Percentiles rank a stretch among this genome's conserved stretches.
These are phyloP conservation scores for Stropharia rugosoannulata DNA, from an alignment of 768 basidiomycete species.

Conservation along the genomic window DNA sequence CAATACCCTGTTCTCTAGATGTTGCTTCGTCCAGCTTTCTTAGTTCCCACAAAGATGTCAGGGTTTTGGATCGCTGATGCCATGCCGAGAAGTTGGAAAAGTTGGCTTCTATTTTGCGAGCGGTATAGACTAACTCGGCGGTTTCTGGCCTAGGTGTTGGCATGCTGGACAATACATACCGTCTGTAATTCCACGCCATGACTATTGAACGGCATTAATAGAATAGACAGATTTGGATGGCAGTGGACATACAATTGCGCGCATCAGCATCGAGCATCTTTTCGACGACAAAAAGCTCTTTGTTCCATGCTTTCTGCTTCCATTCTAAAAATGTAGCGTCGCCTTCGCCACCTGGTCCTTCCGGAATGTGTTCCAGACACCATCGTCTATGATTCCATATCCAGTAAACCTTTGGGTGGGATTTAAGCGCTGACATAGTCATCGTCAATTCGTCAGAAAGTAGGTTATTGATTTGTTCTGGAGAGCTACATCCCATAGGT, in stretches of 20 bases:
- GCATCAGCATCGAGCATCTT: slow-evolving; percentile 90
- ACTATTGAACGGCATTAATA: slow-evolving; percentile 46
- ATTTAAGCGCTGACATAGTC: slow-evolving; percentile 78
- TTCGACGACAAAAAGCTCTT: slow-evolving; percentile 85
- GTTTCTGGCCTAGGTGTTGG: slow-evolving; percentile 52
- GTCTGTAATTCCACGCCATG: slow-evolving; percentile 92
- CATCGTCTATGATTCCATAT: slow-evolving; percentile 98
- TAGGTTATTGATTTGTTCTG: slow-evolving; percentile 58
- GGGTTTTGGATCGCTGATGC: slow-evolving; percentile 92
- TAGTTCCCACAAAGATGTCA: slow-evolving; percentile 61
- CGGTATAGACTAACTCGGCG: slow-evolving; percentile 85
- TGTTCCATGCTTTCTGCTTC: slow-evolving; percentile 80
- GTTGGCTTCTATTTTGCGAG: slow-evolving; percentile 86
- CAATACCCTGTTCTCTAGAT: slow-evolving; percentile 70
- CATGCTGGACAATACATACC: slow-evolving; percentile 78
- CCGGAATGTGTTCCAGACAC: slow-evolving; percentile 88
- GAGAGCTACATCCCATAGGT: slow-evolving; percentile 42
- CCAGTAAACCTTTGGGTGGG: slow-evolving; percentile 95
- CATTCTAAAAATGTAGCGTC: slow-evolving; percentile 58
- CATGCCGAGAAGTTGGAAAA: slow-evolving; percentile 99
- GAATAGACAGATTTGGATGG: not conserved
- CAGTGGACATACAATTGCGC: slow-evolving; percentile 75
- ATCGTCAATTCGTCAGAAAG: slow-evolving; percentile 75
- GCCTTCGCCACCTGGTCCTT: slow-evolving; percentile 53
- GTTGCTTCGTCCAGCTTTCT: slow-evolving; percentile 50